Evolutionary conservation across 768 basidiomycete genomes (phyloP), one percentile per base, ranked within the genome.

Genomic region (Guyanaporus albipodus): DNA sequence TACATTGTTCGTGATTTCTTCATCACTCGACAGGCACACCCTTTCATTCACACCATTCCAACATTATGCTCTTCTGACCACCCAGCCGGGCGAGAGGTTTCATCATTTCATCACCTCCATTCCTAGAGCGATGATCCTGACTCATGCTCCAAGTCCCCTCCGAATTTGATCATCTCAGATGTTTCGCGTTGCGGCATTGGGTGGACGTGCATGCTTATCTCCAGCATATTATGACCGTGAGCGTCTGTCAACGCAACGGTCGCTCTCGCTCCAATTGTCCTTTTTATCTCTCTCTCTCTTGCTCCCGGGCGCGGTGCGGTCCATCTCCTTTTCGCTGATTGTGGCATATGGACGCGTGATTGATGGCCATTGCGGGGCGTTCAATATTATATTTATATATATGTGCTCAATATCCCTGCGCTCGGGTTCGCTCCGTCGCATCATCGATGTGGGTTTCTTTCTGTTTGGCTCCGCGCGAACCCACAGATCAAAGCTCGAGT

Each of bases 201-300:
- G n/a, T 3, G n/a, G 15, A 11, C 50, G 14, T 34, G 31, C 23
- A 24, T 11, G 15, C 28, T n/a, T 42, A 42, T 39, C 33, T 48
- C 27, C 37, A 28, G 27, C 21, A 26, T 27, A 59, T n/a, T n/a
- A n/a, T 59, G 54, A 59, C 24, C 54, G 53, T 53, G 50, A 21
- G 50, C 33, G 5, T 11, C 6, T 34, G 17, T 26, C 24, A n/a
- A n/a, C n/a, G 10, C 28, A 2, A 28, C 8, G 27, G 17, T 44
- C 42, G 52, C 39, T 35, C 35, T 21, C 12, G 19, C 35, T 27
- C 42, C 27, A 21, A 23, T 15, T 26, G 36, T 46, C 17, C 11
- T 15, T 8, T 32, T n/a, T n/a, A 32, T 32, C 27, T 6, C 11
- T 6, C 11, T 28, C 12, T 44, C 37, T 45, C 23, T 12, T 44